A percentile compares a stretch with the other conserved stretches of the same genome.
Evolutionary conservation across 805 yeast genomes (phyloP).

Genomic region (Pichia scutulata): DNA sequence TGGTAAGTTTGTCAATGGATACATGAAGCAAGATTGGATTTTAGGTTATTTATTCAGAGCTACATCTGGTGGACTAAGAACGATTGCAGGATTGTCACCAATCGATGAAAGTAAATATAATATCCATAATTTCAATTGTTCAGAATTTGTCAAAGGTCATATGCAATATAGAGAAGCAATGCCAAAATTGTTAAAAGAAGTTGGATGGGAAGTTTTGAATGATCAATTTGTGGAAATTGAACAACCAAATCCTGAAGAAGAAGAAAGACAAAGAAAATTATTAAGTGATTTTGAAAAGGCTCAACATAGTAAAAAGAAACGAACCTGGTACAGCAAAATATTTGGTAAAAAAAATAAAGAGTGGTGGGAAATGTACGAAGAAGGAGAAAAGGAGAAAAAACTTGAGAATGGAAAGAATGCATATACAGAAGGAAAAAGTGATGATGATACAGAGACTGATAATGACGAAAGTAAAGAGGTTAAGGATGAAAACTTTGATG

Average conservation of each 20-base stretch:
- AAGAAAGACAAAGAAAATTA: conserved; percentile 75
- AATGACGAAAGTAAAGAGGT: neutral
- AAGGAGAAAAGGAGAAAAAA: conserved; percentile 28
- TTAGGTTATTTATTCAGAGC: conserved; percentile 92
- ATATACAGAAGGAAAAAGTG: neutral
- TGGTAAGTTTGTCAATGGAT: conserved; percentile 86
- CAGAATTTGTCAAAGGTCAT: conserved; percentile 85
- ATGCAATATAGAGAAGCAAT: conserved; percentile 95
- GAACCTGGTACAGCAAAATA: conserved; percentile 36
- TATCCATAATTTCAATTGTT: conserved; percentile 81
- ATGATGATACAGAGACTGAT: conserved; percentile 15
- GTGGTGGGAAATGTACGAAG: conserved; percentile 52
- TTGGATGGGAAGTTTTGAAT: conserved; percentile 75
- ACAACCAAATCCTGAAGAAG: conserved; percentile 86
- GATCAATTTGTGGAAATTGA: conserved; percentile 95
- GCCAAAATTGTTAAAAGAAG: conserved; percentile 63
- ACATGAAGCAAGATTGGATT: conserved; percentile 90
- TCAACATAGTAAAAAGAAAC: conserved; percentile 24
- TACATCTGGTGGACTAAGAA: conserved; percentile 85
- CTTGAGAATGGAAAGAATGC: conserved; percentile 15
- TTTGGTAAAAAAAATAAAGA: conserved; percentile 42
- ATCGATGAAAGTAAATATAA: conserved; percentile 37
- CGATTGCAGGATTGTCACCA: conserved; percentile 87
- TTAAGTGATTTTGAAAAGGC: conserved; percentile 66
- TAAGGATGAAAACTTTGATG: conserved; percentile 33